Base-by-base conservation (phyloP, 1,284 basidiomycete genomes). In the Ceratobasidium sp. region DNA sequence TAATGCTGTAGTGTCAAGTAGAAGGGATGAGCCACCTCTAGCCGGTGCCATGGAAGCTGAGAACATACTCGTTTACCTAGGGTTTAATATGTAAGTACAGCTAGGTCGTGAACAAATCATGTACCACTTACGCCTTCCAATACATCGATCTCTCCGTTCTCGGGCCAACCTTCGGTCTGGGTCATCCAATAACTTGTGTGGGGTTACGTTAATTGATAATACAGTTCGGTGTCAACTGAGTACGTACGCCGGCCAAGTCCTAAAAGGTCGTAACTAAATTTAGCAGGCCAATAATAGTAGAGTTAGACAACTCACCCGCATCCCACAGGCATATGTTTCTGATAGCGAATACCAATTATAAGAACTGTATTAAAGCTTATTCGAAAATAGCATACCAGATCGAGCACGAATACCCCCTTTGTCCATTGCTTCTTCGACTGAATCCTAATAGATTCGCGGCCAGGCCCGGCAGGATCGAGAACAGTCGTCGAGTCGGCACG, bases 171-270 rank as follows among this genome's bases (percentile, higher is more conserved):
- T 74, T 65, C 72, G 75, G 81, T 73, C 77, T 80, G 74, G 74
- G 86, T 82, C 85, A 84, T 85, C 71, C 59, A 60, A 26, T 53
- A 60, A 8, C 48, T n/a, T n/a, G n/a, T 53, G 30, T 21, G 12
- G 39, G 0, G 5, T 34, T n/a, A n/a, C n/a, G n/a, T n/a, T n/a
- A n/a, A n/a, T n/a, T n/a, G n/a, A n/a, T n/a, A n/a, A n/a, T 34
- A n/a, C n/a, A n/a, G n/a, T n/a, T n/a, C n/a, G n/a, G n/a, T n/a
- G n/a, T 12, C n/a, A 34, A 5, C 41, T 39, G n/a, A 10, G 46
- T 57, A 72, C 32, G 30, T 78, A 80, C 43, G 82, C 84, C 6
- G 89, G 89, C 89, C 88, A 90, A 1, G 86, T 84, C 23, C 82
- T 83, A 72, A 26, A 64, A 8, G 21, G 41, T 39, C 21, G 58